Evolutionary conservation across 768 basidiomycete genomes (phyloP), one percentile per base, ranked within the genome.

Genomic region (Tulasnella sp.): DNA sequence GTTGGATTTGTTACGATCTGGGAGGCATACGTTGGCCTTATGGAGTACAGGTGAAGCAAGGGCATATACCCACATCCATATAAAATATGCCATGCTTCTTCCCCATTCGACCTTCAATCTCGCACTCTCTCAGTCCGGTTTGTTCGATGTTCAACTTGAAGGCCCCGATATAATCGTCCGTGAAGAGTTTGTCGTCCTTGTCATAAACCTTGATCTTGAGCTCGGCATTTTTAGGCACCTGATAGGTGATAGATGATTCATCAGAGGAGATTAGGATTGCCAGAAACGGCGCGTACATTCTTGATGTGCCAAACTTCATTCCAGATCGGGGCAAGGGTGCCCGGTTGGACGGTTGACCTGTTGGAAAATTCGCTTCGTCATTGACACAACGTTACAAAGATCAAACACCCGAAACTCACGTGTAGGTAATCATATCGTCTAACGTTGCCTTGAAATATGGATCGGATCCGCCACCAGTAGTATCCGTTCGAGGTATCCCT

Each of bases 301-400:
- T 89, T 91, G 78, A 93, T 83, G 40, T 84, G 83, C 92, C 92
- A 93, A 11, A 85, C 78, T 80, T 92, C 92, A 79, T 93, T 90
- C 92, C 92, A 93, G 25, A 91, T 89, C 0, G 92, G 92, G 0
- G 83, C 79, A 25, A 89, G 81, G 8, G 88, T 89, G 67, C 88
- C 84, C 15, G 82, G 74, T 79, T 90, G 85, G 12, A 93, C 89
- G 0, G 89, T 87, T 0, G 92, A 93, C 54, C 92, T 93, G 78
- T 36, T 15, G 15, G 49, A 1, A 37, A n/a, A 3, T 8, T 54
- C 14, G 54, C 39, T 64, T 12, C 34, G 22, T n/a, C 31, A 58
- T 29, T 36, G 40, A 17, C n/a, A 68, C 22, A 37, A 12, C 36
- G 34, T n/a, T 36, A 6, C 29, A 75, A 34, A 15, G 34, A n/a